Percentiles rank a stretch among this genome's conserved stretches.
Evolutionary conservation across 306 rosid genomes (phyloP).

Genomic region (Rosa persica): DNA sequence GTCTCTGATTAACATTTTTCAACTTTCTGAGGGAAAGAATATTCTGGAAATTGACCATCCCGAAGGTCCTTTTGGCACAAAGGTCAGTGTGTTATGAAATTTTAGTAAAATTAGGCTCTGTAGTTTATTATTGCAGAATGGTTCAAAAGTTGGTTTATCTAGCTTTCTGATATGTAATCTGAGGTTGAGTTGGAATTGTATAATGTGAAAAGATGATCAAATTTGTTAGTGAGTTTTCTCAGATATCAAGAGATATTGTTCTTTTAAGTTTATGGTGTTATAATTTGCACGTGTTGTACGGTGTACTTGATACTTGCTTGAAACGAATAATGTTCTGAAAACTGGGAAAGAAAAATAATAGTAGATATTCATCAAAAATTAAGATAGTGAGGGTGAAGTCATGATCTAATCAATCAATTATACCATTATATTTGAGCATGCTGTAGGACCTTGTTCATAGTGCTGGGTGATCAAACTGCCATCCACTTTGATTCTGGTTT

Average conservation of each 20-base stretch:
- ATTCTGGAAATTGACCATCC: constrained; percentile 60
- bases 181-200: not conserved
- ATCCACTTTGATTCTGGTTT: not conserved
- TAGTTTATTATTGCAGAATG: not conserved
- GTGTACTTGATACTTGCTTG: not conserved
- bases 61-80: constrained; percentile 82
- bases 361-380: not conserved
- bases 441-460: not conserved
- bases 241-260: not conserved
- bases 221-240: not conserved
- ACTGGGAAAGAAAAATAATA: not conserved
- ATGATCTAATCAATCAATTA: not conserved
- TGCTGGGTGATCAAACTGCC: not conserved
- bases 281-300: not conserved
- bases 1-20: not conserved
- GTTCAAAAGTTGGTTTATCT: not conserved
- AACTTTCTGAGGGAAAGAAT: constrained; percentile 52
- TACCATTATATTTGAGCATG: not conserved
- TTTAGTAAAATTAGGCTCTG: not conserved
- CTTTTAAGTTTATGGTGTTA: not conserved
- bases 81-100: constrained; percentile 46
- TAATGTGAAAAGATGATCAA: not conserved
- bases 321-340: not conserved
- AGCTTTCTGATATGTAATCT: not conserved
- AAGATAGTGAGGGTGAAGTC: not conserved